These are phyloP conservation scores for Amylostereum chailletii DNA, from an alignment of 1,284 basidiomycete genomes.

Conservation along the genomic window DNA sequence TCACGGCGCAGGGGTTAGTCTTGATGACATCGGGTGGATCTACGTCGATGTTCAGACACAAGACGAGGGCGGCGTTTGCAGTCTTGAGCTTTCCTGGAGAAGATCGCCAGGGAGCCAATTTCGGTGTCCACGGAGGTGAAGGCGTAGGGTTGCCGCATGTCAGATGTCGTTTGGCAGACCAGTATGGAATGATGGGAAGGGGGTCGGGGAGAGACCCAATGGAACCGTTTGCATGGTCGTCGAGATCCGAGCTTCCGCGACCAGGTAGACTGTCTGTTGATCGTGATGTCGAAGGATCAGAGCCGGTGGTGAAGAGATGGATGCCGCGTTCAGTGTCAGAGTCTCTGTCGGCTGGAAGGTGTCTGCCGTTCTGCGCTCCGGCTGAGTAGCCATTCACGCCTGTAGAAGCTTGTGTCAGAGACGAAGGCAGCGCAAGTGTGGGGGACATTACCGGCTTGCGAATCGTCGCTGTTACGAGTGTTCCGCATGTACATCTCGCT, in stretches of 20 bases:
- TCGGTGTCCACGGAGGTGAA: slow-evolving; percentile 53
- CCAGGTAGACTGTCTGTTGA: background rate
- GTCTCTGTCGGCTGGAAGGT: background rate
- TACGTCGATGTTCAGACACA: slow-evolving; percentile 96
- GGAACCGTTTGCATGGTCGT: slow-evolving; percentile 26
- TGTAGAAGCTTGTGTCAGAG: no score
- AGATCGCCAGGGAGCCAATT: slow-evolving; percentile 71
- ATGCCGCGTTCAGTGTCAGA: background rate
- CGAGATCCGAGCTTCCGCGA: slow-evolving; percentile 22
- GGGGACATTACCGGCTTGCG: no score
- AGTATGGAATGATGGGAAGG: slow-evolving; percentile 61
- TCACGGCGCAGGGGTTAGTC: slow-evolving; percentile 90
- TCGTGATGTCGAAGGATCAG: background rate
- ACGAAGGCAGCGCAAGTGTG: no score
- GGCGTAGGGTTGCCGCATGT: slow-evolving; percentile 81
- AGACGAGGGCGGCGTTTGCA: slow-evolving; percentile 85
- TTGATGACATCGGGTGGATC: slow-evolving; percentile 97
- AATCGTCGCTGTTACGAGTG: no score
- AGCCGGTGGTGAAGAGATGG: background rate
- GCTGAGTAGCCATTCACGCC: no score
- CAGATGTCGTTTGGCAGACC: slow-evolving; percentile 79
- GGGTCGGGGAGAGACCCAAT: slow-evolving; percentile 39
- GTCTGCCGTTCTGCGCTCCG: no score
- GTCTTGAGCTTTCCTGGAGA: slow-evolving; percentile 83
- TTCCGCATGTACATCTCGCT: no score